A percentile compares a stretch with the other conserved stretches of the same genome.
Evolutionary conservation across 148 eudicot species (phyloP).

Genomic region (Cornus suecica): DNA sequence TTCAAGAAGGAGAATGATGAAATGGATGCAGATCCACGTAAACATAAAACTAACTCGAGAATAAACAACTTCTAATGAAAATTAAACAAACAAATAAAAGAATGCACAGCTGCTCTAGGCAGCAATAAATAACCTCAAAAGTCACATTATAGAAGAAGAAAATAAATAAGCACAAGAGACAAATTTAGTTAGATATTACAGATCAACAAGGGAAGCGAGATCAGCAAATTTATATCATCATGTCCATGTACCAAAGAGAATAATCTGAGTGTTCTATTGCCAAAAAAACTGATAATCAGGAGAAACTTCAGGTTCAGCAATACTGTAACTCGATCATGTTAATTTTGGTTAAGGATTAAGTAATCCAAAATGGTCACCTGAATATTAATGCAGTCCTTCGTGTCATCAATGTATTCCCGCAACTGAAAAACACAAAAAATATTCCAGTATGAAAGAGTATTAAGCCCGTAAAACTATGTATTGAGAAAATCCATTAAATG

Average conservation of each 20-base stretch:
- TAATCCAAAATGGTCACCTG: slow-evolving; percentile 47
- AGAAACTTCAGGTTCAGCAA: background rate
- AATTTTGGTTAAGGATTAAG: background rate
- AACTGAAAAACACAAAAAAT: slow-evolving; percentile 38
- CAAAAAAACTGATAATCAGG: background rate
- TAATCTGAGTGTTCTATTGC: background rate
- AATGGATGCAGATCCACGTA: background rate
- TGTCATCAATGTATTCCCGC: slow-evolving; percentile 86
- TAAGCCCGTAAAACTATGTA: background rate
- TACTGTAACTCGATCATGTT: background rate
- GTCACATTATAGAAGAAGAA: background rate
- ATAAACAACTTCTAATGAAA: too few relatives aligned
- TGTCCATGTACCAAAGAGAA: background rate
- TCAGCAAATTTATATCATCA: background rate
- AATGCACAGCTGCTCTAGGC: background rate
- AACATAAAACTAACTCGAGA: background rate
- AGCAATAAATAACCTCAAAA: background rate
- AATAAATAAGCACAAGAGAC: background rate
- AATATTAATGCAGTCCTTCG: slow-evolving; percentile 87
- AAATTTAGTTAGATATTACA: background rate
- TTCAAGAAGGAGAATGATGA: background rate
- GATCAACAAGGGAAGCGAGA: slow-evolving; percentile 22
- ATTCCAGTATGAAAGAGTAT: background rate
- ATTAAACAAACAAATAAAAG: too few relatives aligned
- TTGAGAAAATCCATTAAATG: background rate